Conservation (phyloP, 129 eudicot genomes). For the Artemisia annua region DNA sequence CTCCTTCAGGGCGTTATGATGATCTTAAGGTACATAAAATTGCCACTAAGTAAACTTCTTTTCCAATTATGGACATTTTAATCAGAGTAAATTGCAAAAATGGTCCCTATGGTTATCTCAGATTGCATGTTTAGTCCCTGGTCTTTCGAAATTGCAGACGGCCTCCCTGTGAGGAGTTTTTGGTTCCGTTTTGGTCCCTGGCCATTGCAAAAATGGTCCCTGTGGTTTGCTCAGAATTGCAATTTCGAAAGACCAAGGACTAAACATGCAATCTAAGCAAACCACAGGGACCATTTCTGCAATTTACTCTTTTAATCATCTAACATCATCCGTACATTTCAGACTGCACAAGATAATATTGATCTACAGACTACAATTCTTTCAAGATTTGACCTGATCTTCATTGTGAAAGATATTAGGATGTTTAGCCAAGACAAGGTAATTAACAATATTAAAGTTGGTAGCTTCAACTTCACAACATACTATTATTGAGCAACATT, state of each 20-base stretch:
- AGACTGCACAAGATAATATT: slow-evolving; percentile 99
- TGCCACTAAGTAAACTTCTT: not conserved
- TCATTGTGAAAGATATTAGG: slow-evolving; percentile 89
- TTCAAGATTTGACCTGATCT: slow-evolving; percentile 91
- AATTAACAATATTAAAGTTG: slow-evolving; percentile 1
- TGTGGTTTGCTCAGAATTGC: no score
- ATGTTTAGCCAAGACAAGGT: slow-evolving; percentile 90
- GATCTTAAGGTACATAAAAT: slow-evolving; percentile 70
- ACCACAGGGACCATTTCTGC: no score
- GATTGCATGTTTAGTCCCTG: no score
- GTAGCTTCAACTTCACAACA: not conserved
- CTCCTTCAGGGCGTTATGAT: slow-evolving; percentile 99
- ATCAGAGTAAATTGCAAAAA: no score
- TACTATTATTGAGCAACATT: slow-evolving; percentile 6
- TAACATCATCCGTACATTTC: slow-evolving; percentile 31
- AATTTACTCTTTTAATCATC: no score
- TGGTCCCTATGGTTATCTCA: no score
- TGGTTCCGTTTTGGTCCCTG: no score
- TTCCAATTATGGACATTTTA: not conserved
- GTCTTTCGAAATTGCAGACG: no score
- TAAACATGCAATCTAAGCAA: no score
- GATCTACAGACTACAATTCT: slow-evolving; percentile 98
- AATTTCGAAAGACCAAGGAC: no score
- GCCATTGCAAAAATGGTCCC: no score
- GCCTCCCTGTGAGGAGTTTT: no score